Evolutionary conservation across 345 rosid species (phyloP), one percentile per base, ranked within the genome.

Genomic region (Syzygium oleosum): DNA sequence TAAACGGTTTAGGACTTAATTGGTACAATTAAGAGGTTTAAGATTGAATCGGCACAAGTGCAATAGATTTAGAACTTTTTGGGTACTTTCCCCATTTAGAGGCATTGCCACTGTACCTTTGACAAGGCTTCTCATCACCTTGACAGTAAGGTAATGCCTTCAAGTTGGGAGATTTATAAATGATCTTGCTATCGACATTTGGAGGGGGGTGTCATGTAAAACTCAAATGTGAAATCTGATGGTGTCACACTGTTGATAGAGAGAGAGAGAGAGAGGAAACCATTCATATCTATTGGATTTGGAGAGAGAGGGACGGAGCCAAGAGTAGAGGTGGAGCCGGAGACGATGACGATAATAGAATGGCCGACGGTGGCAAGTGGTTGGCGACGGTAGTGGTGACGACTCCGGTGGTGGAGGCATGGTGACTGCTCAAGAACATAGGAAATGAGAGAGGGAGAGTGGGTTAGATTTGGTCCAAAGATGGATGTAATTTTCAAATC

Each of bases 1-100:
- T n/a, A 10, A 1, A 0, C 0, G 1, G 11, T 23, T 58, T 0
- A 2, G 4, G 0, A 23, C 29, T 58, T 13, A 2, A 22, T 58
- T 23, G 4, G 63, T n/a, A 5, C 2, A 1, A 58, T 22, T 22
- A 2, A 52, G 11, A 1, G 23, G 0, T 23, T 52, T 1, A 56
- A 22, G 14, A 58, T 13, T 21, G 25, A 58, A 23, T 58, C 0
- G 10, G 25, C 29, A 58, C 12, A 23, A 58, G 9, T 58, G 11
- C 4, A 23, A 58, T 58, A 58, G 1, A 0, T 58, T 58, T 23
- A 0, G 0, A 0, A 58, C 61, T 23, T 56, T 58, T 58, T 58
- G 23, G 2, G 1, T 58, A 58, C 23, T 58, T 58, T 11, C 59
- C 59, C 22, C 4, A 4, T 11, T 4, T 22, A 43, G 5, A 21